Evolutionary conservation across 78 protist species (phyloP).

Genomic region (Blattamonas nauphoetae): DNA sequence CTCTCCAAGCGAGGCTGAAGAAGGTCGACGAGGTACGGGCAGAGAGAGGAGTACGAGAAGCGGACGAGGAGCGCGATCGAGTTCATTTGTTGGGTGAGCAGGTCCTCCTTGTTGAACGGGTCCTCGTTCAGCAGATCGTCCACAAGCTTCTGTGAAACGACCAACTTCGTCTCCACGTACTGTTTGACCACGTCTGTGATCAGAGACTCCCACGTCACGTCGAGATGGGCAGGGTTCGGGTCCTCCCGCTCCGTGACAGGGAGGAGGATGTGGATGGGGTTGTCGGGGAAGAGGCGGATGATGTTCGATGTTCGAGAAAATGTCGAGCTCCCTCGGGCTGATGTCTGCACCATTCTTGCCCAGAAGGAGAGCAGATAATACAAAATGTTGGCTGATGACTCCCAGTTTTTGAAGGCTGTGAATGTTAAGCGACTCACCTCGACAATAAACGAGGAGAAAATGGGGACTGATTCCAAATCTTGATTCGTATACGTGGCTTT

Average conservation of each 20-base stretch:
- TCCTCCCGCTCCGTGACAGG: no score
- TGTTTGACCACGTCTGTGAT: background rate
- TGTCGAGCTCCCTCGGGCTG: background rate
- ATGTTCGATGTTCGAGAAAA: no score
- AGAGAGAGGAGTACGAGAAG: background rate
- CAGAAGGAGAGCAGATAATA: background rate
- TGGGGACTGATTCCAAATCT: background rate
- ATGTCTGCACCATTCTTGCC: background rate
- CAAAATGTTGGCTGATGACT: background rate
- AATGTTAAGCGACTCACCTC: background rate
- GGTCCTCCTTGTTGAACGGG: background rate
- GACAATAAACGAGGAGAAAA: background rate
- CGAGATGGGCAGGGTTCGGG: no score
- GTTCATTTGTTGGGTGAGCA: background rate
- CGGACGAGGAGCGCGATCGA: background rate
- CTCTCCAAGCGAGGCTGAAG: background rate
- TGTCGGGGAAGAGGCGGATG: no score
- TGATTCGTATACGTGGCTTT: background rate
- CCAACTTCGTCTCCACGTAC: background rate
- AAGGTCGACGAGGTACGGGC: background rate
- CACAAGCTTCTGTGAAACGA: background rate
- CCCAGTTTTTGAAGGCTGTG: background rate
- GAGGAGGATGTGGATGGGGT: no score
- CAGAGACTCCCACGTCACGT: background rate
- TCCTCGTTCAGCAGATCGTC: no score